A percentile compares a stretch with the other conserved stretches of the same genome.
Evolutionary conservation across 768 basidiomycete genomes (phyloP).

Genomic region (Exidia glandulosa): DNA sequence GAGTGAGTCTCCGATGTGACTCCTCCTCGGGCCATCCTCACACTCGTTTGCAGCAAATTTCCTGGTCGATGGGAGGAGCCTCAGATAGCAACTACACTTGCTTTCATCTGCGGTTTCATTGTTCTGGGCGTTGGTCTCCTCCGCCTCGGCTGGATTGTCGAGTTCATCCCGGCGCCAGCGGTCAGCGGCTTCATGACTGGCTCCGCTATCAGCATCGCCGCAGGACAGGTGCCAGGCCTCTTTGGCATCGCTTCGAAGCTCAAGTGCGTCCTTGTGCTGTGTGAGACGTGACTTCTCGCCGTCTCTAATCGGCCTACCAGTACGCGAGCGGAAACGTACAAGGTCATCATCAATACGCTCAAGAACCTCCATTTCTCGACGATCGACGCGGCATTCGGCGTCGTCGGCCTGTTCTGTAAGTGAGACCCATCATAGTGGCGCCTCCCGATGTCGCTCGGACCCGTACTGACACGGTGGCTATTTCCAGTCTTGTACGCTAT

Average conservation of each 20-base stretch:
- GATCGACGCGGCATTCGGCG: constrained; percentile 85
- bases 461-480: constrained; percentile 7
- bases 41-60: constrained; percentile 21
- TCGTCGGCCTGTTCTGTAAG: constrained; percentile 49
- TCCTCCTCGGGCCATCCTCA: neutral
- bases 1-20: neutral
- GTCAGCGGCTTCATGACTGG: constrained; percentile 80
- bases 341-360: constrained; percentile 87
- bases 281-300: neutral
- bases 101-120: constrained; percentile 85
- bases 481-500: constrained; percentile 49
- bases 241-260: constrained; percentile 75
- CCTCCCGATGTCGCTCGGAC: neutral
- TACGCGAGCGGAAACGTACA: constrained; percentile 75
- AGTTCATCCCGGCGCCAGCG: constrained; percentile 82
- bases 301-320: no score
- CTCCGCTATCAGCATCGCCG: constrained; percentile 85
- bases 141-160: constrained; percentile 86
- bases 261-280: constrained; percentile 40
- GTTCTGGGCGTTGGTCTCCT: constrained; percentile 82
- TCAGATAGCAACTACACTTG: constrained; percentile 72
- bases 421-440: neutral
- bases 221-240: constrained; percentile 79
- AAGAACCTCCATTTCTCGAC: constrained; percentile 63
- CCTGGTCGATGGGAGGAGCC: constrained; percentile 52